Base-by-base conservation (phyloP, 225 moss, liverwort and hornwort genomes). In the Pseudisothecium myosuroides region DNA sequence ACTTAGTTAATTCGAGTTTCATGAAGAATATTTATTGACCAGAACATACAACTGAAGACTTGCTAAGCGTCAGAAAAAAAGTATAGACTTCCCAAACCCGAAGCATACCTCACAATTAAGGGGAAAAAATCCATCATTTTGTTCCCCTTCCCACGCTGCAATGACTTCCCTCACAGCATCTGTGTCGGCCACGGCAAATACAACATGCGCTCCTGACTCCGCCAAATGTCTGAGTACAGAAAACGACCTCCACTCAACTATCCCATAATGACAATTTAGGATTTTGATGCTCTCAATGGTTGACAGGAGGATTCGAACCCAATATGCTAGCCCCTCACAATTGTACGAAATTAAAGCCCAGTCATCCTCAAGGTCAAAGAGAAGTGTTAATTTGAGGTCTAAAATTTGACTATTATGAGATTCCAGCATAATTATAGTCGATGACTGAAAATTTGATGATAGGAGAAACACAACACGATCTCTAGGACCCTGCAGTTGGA, bases 21-120 rank as follows among this genome's bases (percentile, higher is more conserved):
- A 66, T 65, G 41, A 59, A 84, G 86, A 71, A 75, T 15, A 31
- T 29, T 29, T 73, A 13, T 59, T 80, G 71, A 49, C 63, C 24
- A 84, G 49, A 76, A 84, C 45, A 81, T 74, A 66, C 66, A 76
- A 50, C 31, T 81, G 22, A 65, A 63, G n/a, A 11, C 39, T 37
- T 41, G 49, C 14, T 29, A 7, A 45, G 45, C 37, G 56, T 56
- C 76, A 90, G 45, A 54, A 43, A 84, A 85, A 64, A 79, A 24
- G 49, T 29, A 7, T 27, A 60, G 39, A 83, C 45, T 41, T 63
- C 36, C n/a, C 24, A 62, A 76, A 34, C 60, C 76, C 36, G 65
- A 80, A 12, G 64, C 62, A 81, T 81, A 96, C 97, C 94, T 97
- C 97, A 81, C 95, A 95, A 88, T 93, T 94, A 17, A 97, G 91